phyloP scores from a whole-genome alignment of 192 early-diverging fungal species.

The Coemansia sp. region DNA sequence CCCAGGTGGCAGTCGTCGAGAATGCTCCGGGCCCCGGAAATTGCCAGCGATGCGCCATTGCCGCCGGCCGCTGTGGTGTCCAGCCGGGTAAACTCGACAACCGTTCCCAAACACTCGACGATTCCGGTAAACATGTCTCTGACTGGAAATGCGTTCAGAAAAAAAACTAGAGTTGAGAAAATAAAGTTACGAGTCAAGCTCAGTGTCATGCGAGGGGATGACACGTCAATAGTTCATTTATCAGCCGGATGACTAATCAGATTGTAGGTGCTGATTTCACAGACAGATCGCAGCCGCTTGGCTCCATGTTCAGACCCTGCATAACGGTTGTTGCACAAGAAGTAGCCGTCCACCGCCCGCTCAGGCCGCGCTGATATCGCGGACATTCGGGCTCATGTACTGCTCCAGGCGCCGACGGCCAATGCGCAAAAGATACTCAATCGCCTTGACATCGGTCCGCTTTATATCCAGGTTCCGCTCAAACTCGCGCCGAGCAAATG shows the following conservation, averaged over 20 bases:
- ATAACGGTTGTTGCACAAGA: too few relatives aligned
- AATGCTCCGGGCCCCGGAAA: constrained; percentile 66
- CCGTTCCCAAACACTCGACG: constrained; percentile 84
- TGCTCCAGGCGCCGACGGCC: constrained; percentile 62
- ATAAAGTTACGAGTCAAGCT: too few relatives aligned
- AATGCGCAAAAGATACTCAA: constrained; percentile 64
- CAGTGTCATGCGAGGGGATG: too few relatives aligned
- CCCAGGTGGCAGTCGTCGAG: constrained; percentile 84
- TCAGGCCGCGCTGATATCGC: constrained; percentile 44
- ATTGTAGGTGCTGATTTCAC: too few relatives aligned
- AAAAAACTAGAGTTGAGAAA: not conserved
- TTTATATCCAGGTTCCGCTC: constrained; percentile 52
- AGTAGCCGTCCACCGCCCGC: too few relatives aligned
- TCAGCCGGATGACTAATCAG: too few relatives aligned
- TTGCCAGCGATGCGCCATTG: constrained; percentile 78
- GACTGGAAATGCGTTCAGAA: not conserved
- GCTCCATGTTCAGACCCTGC: too few relatives aligned
- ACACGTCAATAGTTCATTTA: too few relatives aligned
- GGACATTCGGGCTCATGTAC: constrained; percentile 59
- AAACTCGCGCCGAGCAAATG: constrained; percentile 67
- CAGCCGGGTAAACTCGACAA: constrained; percentile 60
- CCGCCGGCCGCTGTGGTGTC: constrained; percentile 79
- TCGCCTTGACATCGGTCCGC: constrained; percentile 61
- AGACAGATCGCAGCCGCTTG: too few relatives aligned
- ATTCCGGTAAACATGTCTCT: constrained; percentile 99